Base-by-base conservation (phyloP, 805 yeast genomes). In the Zygosaccharomyces kombuchaensis region DNA sequence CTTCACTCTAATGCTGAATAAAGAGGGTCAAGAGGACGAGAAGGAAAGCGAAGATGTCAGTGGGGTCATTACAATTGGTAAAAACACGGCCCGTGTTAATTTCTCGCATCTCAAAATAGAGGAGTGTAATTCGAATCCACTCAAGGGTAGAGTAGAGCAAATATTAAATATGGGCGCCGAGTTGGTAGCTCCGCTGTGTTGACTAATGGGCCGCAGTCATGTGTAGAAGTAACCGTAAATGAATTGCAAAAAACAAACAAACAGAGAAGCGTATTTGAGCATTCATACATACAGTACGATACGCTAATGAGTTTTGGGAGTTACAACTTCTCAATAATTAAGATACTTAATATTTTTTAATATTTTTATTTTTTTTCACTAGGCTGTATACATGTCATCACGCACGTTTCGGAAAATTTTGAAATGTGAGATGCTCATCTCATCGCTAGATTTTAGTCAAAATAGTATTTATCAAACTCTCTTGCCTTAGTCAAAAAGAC, bases 131-230 rank as follows among this genome's bases (percentile, higher is more conserved):
- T 82, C 90, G 1, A 81, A 79, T 45, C 90, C 89, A 1, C 68
- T 93, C 45, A 80, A 80, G 53, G 91, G 87, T 47, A 77, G 99
- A 59, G 81, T 93, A 1, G 87, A 82, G 52, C 90, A 85, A 53
- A 82, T 91, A 16, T 68, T 93, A 48, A 79, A 76, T 36, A 76
- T 95, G 51, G 95, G 95, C 12, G 75, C 84, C 44, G 85, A 78
- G 34, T 70, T 93, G 37, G 93, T 87, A 1, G 89, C 96, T 9
- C 96, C 98, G 2, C 70, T 91, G 27, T 78, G 88, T 38, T 29
- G 32, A 29, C n/a, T 79, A 71, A 58, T 47, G 26, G 27, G 26
- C 21, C 21, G 21, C 21, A 19, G 5, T 5, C 5, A 19, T 19
- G 21, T 19, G 21, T 19, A 19, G 21, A 5, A 19, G 21, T 19